Conservation (phyloP, 352 stramenopile species). For the Pythium chondricola region DNA sequence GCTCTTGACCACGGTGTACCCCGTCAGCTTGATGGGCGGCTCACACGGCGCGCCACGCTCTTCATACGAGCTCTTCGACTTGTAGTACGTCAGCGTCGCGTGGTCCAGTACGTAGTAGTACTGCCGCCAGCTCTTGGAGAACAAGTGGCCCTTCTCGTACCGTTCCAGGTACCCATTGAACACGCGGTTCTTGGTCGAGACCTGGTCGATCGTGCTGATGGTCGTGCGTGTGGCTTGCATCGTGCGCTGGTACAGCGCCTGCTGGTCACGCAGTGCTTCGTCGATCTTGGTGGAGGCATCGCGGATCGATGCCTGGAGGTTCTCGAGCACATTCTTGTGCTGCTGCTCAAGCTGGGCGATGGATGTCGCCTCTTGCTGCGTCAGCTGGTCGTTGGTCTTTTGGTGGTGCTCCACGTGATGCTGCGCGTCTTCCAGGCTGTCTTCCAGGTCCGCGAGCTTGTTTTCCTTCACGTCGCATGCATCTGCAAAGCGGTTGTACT, state of each 20-base stretch:
- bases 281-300: constrained; percentile 39
- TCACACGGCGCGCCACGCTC: constrained; percentile 50
- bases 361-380: constrained; percentile 37
- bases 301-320: constrained; percentile 33
- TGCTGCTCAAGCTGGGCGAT: constrained; percentile 40
- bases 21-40: constrained; percentile 43
- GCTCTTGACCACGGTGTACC: constrained; percentile 62
- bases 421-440: constrained; percentile 40
- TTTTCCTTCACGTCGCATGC: constrained; percentile 43
- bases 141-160: constrained; percentile 68
- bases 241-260: constrained; percentile 64
- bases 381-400: constrained; percentile 39
- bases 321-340: constrained; percentile 31
- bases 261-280: constrained; percentile 43
- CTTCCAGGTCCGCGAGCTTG: constrained; percentile 43
- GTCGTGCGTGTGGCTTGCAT: constrained; percentile 72
- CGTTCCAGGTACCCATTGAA: constrained; percentile 68
- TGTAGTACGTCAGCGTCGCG: constrained; percentile 58
- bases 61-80: constrained; percentile 68
- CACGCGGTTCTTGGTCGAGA: constrained; percentile 55
- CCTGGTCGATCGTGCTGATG: constrained; percentile 71
- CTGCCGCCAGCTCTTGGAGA: constrained; percentile 71
- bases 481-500: constrained; percentile 55
- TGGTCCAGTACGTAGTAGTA: constrained; percentile 75
- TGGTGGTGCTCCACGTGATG: constrained; percentile 38